These are phyloP conservation scores for Angomonas ambiguus DNA, from an alignment of 208 protist species.

Conservation along the genomic window DNA sequence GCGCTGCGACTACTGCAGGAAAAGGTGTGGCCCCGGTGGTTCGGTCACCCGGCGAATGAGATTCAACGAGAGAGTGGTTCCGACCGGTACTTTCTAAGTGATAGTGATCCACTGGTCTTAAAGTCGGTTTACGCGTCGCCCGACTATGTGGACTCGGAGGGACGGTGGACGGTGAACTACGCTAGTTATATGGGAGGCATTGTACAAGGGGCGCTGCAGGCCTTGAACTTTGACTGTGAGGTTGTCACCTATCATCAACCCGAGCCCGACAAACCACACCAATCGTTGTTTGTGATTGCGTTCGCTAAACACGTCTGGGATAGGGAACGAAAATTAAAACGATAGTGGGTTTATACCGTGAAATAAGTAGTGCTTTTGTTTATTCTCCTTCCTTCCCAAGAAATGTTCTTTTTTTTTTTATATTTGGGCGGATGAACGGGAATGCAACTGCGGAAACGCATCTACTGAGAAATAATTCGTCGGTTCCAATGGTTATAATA, in stretches of 20 bases:
- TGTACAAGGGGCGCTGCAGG: conserved; percentile 64
- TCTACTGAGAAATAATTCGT: too few species aligned
- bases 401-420: too few species aligned
- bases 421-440: too few species aligned
- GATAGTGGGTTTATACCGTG: too few species aligned
- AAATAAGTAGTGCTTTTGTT: too few species aligned
- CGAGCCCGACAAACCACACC: conserved; percentile 56
- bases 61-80: conserved; percentile 78
- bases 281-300: conserved; percentile 78
- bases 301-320: conserved; percentile 81
- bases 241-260: conserved; percentile 84
- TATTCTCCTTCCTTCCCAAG: too few species aligned
- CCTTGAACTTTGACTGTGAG: conserved; percentile 72
- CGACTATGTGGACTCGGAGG: conserved; percentile 71
- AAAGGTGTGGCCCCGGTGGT: conserved; percentile 77
- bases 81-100: conserved; percentile 76
- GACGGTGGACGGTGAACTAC: conserved; percentile 80
- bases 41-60: conserved; percentile 68
- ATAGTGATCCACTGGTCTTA: conserved; percentile 74
- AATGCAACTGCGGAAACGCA: too few species aligned
- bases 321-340: conserved; percentile 47
- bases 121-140: conserved; percentile 61
- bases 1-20: conserved; percentile 66
- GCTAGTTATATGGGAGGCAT: conserved; percentile 82
- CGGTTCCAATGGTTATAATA: conserved; percentile 1